These are phyloP conservation scores for Leccinum subgranulosum DNA, from an alignment of 768 basidiomycete species.

Conservation along the genomic window DNA sequence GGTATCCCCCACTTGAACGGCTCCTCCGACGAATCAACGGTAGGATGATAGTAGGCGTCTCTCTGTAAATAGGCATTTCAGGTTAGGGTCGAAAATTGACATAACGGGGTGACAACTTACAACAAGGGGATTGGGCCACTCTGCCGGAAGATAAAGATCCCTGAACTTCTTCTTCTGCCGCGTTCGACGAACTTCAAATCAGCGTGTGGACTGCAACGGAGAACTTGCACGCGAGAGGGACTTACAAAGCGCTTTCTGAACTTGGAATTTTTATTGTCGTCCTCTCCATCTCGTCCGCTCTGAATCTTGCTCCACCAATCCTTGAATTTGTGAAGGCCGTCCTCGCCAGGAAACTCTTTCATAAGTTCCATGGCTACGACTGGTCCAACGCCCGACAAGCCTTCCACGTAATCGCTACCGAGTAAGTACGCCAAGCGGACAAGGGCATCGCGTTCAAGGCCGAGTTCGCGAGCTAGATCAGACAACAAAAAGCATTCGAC, in stretches of 20 bases:
- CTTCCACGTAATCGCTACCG: conserved; percentile 96
- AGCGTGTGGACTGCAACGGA: conserved; percentile 3
- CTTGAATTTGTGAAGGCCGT: conserved; percentile 82
- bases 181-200: conserved; percentile 2
- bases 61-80: conserved; percentile 44
- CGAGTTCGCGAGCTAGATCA: conserved; percentile 85
- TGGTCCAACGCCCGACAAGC: conserved; percentile 87
- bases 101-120: conserved; percentile 43
- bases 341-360: conserved; percentile 86
- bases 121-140: conserved; percentile 93
- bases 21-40: conserved; percentile 87
- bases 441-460: conserved; percentile 81
- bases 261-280: conserved; percentile 61
- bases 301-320: conserved; percentile 96
- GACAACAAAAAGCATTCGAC: conserved; percentile 90
- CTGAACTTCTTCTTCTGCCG: conserved; percentile 87
- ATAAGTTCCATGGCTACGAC: conserved; percentile 96
- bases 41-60: conserved; percentile 91
- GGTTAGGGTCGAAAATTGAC: not conserved
- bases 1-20: conserved; percentile 96
- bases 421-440: conserved; percentile 90
- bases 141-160: conserved; percentile 68
- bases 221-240: conserved; percentile 19
- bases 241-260: conserved; percentile 86
- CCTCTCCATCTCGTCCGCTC: conserved; percentile 75